Conservation (phyloP, 768 basidiomycete species). For the Rhodotorula sphaerocarpa region DNA sequence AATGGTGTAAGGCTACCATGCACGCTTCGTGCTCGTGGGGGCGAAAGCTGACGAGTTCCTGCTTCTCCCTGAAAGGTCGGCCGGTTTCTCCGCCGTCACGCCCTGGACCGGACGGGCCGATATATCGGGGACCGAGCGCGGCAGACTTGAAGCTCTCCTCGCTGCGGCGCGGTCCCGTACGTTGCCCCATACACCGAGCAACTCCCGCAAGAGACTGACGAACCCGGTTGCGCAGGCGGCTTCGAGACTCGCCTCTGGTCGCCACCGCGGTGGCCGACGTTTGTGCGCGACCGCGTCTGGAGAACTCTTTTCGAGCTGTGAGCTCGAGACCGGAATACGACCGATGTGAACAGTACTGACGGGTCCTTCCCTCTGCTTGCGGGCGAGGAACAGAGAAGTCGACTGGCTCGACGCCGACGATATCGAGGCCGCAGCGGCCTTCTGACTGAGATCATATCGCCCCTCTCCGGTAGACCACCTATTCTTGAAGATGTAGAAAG, state of each 20-base stretch:
- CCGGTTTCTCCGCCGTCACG: slow-evolving; percentile 12
- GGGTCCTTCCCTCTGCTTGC: too few relatives aligned
- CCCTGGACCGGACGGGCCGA: slow-evolving; percentile 14
- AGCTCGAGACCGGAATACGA: too few relatives aligned
- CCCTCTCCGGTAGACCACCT: too few relatives aligned
- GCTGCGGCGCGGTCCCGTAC: background rate
- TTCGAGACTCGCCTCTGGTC: slow-evolving; percentile 26
- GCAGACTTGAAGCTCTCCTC: background rate
- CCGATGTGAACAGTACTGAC: too few relatives aligned
- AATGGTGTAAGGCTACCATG: slow-evolving; percentile 14
- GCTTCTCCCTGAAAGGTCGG: background rate
- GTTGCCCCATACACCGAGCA: background rate
- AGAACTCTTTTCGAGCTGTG: slow-evolving; percentile 16
- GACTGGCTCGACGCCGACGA: slow-evolving; percentile 32
- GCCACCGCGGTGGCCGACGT: slow-evolving; percentile 24
- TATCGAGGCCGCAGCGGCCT: slow-evolving; percentile 18
- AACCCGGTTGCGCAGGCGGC: background rate
- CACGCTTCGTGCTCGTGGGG: background rate
- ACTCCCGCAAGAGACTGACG: background rate
- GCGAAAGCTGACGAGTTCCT: background rate
- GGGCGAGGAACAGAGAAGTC: background rate
- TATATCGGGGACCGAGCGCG: background rate
- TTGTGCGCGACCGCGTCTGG: slow-evolving; percentile 27
- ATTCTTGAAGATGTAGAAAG: too few relatives aligned
- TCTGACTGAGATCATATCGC: background rate